Evolutionary conservation across 208 protist genomes (phyloP), one percentile per base, ranked within the genome.

Genomic region (Paratrypanosoma confusum): DNA sequence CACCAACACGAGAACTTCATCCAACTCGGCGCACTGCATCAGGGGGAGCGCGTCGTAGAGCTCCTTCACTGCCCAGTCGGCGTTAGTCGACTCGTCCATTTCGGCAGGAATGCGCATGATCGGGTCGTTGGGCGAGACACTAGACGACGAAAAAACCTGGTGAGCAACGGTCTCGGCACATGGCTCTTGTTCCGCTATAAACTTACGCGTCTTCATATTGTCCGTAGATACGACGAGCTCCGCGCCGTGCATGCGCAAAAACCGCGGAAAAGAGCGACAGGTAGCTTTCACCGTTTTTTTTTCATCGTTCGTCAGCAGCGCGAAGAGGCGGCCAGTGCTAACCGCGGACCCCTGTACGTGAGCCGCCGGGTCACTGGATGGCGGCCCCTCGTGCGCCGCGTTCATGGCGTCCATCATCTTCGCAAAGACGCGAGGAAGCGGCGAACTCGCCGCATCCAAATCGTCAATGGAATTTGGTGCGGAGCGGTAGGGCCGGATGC

Each of bases 41-140:
- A 92, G 60, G 16, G 83, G 83, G 6, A 92, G 67, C 7, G 79
- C 72, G 35, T 92, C 79, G 56, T 89, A 92, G n/a, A 92, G 31
- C 51, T 81, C 76, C n/a, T 65, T 49, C 27, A 92, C 57, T 1
- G 77, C 76, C 67, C 66, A 77, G 18, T 83, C 79, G 1, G 63
- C 63, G n/a, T 72, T 58, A 27, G 57, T 81, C 16, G 34, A 48
- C 6, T 81, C 64, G 7, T 71, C 57, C 65, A 84, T 89, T 14
- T 49, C 42, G 0, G 57, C 58, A 11, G 80, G 75, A 28, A 89
- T 77, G 31, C 71, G 51, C 44, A 81, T 42, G 6, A 79, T 58
- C 0, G 74, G 66, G 53, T 86, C 81, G 29, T 83, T 61, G 0
- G 81, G 81, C 20, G 65, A 59, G 18, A 83, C 29, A 20, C 59